Conservation (phyloP, 345 rosid genomes). For the Cochlearia excelsa region DNA sequence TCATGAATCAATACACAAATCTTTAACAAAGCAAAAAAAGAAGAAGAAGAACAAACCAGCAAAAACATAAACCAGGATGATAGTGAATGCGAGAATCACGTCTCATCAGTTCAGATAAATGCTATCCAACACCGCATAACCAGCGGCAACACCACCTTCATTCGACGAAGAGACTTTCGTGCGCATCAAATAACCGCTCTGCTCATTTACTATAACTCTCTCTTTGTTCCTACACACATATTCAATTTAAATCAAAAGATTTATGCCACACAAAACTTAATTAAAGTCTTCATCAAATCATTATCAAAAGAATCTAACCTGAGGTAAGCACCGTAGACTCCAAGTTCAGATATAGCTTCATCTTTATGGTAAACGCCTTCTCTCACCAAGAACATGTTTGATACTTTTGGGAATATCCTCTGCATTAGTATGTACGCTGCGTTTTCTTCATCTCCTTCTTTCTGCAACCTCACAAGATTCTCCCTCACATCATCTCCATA, state of each 20-base stretch:
- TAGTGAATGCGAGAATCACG: slow-evolving; percentile 6
- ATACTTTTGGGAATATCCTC: slow-evolving; percentile 77
- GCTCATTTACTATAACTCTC: slow-evolving; percentile 65
- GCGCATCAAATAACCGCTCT: slow-evolving; percentile 83
- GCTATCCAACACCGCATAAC: slow-evolving; percentile 92
- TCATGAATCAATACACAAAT: slow-evolving; percentile 16
- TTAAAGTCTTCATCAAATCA: not conserved
- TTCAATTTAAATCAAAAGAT: slow-evolving; percentile 10
- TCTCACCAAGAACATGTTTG: slow-evolving; percentile 61
- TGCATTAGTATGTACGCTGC: slow-evolving; percentile 99
- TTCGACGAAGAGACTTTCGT: slow-evolving; percentile 81
- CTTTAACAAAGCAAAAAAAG: slow-evolving; percentile 7
- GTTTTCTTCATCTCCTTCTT: slow-evolving; percentile 59
- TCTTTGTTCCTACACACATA: slow-evolving; percentile 70
- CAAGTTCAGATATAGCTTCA: slow-evolving; percentile 85
- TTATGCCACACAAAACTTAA: slow-evolving; percentile 4
- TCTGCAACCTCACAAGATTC: slow-evolving; percentile 62
- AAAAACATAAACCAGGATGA: not conserved
- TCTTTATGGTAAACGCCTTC: slow-evolving; percentile 72
- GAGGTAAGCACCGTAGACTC: slow-evolving; percentile 74
- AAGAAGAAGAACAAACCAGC: not conserved
- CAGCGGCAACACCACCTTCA: slow-evolving; percentile 98
- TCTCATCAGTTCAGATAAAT: slow-evolving; percentile 69
- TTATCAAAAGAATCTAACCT: slow-evolving; percentile 45
- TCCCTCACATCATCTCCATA: slow-evolving; percentile 78